A percentile compares a stretch with the other conserved stretches of the same genome.
phyloP scores from a whole-genome alignment of 1,284 basidiomycete species.

The Pseudozyma tsukubaensis region DNA sequence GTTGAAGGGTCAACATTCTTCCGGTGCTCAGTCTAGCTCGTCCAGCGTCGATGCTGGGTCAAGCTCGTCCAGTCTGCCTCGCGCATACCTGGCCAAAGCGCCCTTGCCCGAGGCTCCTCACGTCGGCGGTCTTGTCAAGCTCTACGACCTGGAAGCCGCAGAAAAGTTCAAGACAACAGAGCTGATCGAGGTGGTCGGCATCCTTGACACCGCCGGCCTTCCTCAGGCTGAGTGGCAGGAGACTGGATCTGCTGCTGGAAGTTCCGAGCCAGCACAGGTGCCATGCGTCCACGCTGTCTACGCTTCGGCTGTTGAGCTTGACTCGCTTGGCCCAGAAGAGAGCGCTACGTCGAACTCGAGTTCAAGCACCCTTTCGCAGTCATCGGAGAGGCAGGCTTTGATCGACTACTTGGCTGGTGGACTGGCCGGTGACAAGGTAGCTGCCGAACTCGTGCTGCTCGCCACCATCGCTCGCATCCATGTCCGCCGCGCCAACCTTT shows the following conservation, averaged over 20 bases:
- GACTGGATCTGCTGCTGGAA: slow-evolving; percentile 24
- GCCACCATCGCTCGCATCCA: slow-evolving; percentile 78
- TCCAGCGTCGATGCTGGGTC: too few relatives aligned
- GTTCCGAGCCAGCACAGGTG: slow-evolving; percentile 26
- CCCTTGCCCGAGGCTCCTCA: slow-evolving; percentile 35
- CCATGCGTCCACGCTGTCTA: slow-evolving; percentile 59
- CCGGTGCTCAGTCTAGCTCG: slow-evolving; percentile 2
- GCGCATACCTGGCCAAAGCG: slow-evolving; percentile 28
- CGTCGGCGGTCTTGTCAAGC: slow-evolving; percentile 45
- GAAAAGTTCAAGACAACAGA: slow-evolving; percentile 62
- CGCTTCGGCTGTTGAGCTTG: slow-evolving; percentile 32
- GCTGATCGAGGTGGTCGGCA: slow-evolving; percentile 61
- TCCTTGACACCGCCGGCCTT: slow-evolving; percentile 50
- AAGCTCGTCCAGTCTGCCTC: slow-evolving; percentile 18
- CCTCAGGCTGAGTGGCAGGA: slow-evolving; percentile 52
- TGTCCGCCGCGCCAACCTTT: slow-evolving; percentile 76
- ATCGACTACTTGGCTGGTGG: slow-evolving; percentile 47
- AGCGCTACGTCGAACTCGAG: slow-evolving; percentile 6
- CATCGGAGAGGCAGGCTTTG: slow-evolving; percentile 24
- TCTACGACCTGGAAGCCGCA: slow-evolving; percentile 60
- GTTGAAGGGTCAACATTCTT: slow-evolving; percentile 11
- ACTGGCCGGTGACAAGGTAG: slow-evolving; percentile 66
- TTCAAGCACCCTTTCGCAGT: slow-evolving; percentile 17
- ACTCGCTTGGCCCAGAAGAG: slow-evolving; percentile 7
- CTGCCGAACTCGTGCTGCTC: slow-evolving; percentile 82